Conservation (phyloP, 1,139 yeast genomes). For the Magnusiomyces magnusii region DNA sequence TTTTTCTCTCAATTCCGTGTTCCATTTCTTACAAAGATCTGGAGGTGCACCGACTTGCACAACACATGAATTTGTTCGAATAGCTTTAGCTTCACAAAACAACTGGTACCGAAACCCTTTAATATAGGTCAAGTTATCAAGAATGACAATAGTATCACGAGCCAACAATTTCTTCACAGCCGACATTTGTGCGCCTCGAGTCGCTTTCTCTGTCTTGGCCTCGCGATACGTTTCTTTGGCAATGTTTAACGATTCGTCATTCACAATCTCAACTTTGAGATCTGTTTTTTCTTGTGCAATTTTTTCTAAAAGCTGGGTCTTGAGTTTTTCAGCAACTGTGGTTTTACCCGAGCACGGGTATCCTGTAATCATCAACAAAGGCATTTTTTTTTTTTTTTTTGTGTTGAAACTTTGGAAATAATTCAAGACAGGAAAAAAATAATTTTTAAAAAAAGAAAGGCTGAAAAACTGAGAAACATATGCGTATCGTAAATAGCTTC, state of each 20-base stretch:
- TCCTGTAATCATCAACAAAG: conserved; percentile 76
- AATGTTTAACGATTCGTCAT: conserved; percentile 73
- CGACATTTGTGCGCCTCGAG: conserved; percentile 78
- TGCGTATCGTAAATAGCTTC: too few species aligned
- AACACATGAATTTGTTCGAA: conserved; percentile 75
- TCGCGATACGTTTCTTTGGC: conserved; percentile 58
- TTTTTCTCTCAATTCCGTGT: conserved; percentile 27
- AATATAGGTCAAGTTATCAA: conserved; percentile 83
- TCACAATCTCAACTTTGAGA: conserved; percentile 57
- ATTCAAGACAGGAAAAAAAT: too few species aligned
- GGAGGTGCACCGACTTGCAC: conserved; percentile 67
- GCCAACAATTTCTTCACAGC: conserved; percentile 80
- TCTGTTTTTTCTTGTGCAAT: conserved; percentile 48
- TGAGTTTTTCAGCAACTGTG: conserved; percentile 55
- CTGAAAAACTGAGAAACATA: too few species aligned
- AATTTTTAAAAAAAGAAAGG: too few species aligned
- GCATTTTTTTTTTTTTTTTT: conserved; percentile 53
- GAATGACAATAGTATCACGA: conserved; percentile 61
- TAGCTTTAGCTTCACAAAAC: conserved; percentile 85
- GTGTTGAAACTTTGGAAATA: not conserved
- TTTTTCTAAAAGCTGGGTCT: conserved; percentile 41
- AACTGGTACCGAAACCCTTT: conserved; percentile 94
- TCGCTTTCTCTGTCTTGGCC: conserved; percentile 66
- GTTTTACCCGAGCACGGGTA: conserved; percentile 83
- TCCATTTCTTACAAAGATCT: conserved; percentile 58